These are phyloP conservation scores for Candolleomyces eurysporus DNA, from an alignment of 768 basidiomycete genomes.

Conservation along the genomic window DNA sequence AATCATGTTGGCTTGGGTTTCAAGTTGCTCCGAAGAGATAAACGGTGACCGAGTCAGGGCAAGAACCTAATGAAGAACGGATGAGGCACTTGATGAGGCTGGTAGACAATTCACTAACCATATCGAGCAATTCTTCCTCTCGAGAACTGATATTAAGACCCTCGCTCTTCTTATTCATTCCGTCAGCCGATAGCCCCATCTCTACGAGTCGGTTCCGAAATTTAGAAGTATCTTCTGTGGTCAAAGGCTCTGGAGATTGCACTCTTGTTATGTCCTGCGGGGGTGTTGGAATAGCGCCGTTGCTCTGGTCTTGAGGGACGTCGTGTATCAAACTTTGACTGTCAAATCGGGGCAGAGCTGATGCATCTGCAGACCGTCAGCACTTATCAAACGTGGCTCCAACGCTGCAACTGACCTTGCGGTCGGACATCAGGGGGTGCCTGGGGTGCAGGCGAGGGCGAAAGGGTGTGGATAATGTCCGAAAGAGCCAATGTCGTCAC, in stretches of 20 bases:
- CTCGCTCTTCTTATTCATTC: slow-evolving; percentile 1
- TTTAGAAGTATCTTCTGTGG: slow-evolving; percentile 42
- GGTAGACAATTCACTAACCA: slow-evolving; percentile 39
- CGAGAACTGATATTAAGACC: slow-evolving; percentile 23
- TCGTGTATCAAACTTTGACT: neutral
- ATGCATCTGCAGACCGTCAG: neutral
- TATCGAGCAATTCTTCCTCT: slow-evolving; percentile 54
- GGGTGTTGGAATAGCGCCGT: neutral
- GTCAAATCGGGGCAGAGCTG: neutral
- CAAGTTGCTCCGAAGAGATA: slow-evolving; percentile 43
- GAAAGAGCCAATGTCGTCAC: slow-evolving; percentile 33
- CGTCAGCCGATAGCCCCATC: slow-evolving; percentile 30
- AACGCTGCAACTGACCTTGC: neutral
- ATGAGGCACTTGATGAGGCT: neutral
- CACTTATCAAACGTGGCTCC: too few species aligned
- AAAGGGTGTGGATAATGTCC: slow-evolving; percentile 54
- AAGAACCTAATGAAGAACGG: slow-evolving; percentile 35
- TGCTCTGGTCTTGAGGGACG: too few species aligned
- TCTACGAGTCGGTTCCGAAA: slow-evolving; percentile 49
- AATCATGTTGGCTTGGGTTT: slow-evolving; percentile 63
- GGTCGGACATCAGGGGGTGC: neutral
- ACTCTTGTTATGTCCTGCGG: neutral
- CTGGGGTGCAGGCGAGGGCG: slow-evolving; percentile 40
- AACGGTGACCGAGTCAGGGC: slow-evolving; percentile 40
- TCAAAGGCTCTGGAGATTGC: slow-evolving; percentile 33